Evolutionary conservation across 371 early-diverging fungal species (phyloP), one percentile per base, ranked within the genome.

Genomic region (Phascolomyces articulosus): DNA sequence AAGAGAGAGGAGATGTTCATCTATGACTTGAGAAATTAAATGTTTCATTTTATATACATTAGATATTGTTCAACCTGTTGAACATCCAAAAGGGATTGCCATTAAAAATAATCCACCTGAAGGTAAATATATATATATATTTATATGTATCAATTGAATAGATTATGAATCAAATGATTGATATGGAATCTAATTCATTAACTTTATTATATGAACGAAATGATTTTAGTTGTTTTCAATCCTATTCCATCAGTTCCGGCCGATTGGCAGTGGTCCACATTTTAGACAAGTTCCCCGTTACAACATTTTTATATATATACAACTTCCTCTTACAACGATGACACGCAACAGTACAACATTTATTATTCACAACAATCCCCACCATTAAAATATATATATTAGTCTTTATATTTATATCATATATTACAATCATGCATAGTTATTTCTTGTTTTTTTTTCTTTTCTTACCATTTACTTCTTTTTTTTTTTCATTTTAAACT

Each of bases 201-300:
- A n/a, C n/a, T n/a, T n/a, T n/a, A n/a, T n/a, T n/a, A n/a, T n/a
- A n/a, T n/a, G n/a, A n/a, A n/a, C n/a, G n/a, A n/a, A n/a, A n/a
- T n/a, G n/a, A n/a, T n/a, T n/a, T n/a, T 38, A 65, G 66, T 44
- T 55, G 55, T 48, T 54, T 60, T 66, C 34, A 60, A 66, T 55
- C 66, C 66, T 24, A 60, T 66, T 55, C 60, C 66, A 55, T 66
- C 66, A 24, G 66, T 66, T 60, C 66, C 66, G 24, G 66, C 66
- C 38, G 66, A 66, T 27, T 66, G 66, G 66, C 66, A 66, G 24
- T 66, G 66, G 66, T 66, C 66, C 9, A 66, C 66, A 41, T 66
- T 66, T 60, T 66, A 60, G 41, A 59, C 28, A 27, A 7, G 10
- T 27, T 15, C 24, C 27, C 44, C 38, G 16, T 53, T 21, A 18